Conservation (phyloP, 31 red algal species). For the Asparagopsis taxiformis region DNA sequence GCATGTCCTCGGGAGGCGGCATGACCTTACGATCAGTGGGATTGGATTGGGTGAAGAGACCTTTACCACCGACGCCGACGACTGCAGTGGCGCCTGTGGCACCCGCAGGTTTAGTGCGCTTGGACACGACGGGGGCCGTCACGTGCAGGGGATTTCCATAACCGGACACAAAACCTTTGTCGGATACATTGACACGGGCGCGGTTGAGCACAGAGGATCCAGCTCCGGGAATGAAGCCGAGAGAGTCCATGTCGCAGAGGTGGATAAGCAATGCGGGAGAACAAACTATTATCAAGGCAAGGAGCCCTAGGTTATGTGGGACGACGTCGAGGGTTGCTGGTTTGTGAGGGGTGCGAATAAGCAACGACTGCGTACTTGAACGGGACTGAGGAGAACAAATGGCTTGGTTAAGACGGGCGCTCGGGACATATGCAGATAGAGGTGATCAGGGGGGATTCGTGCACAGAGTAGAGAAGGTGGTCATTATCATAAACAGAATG, state of each 20-base stretch:
- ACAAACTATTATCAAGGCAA: too few relatives aligned
- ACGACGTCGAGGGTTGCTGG: too few relatives aligned
- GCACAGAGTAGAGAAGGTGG: too few relatives aligned
- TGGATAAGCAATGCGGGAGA: neutral
- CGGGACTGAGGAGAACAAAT: too few relatives aligned
- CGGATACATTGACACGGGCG: constrained; percentile 1
- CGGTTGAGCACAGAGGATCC: constrained; percentile 24
- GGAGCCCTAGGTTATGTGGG: too few relatives aligned
- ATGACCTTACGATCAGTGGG: constrained; percentile 83
- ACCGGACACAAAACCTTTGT: constrained; percentile 35
- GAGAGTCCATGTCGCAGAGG: constrained; percentile 22
- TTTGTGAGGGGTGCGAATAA: too few relatives aligned
- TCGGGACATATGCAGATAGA: too few relatives aligned
- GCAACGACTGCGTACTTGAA: too few relatives aligned
- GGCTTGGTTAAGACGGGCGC: too few relatives aligned
- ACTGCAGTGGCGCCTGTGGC: constrained; percentile 27
- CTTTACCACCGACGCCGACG: constrained; percentile 49
- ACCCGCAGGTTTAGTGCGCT: neutral
- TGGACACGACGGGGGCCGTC: neutral
- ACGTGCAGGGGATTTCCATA: constrained; percentile 6
- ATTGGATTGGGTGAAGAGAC: constrained; percentile 89
- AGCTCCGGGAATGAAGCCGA: constrained; percentile 52
- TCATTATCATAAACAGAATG: too few relatives aligned
- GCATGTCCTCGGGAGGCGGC: constrained; percentile 51
- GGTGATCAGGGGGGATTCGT: too few relatives aligned